Percentiles rank a stretch among this genome's conserved stretches.
Conservation (phyloP, 495 filamentous ascomycete genomes). For the Tuber magnatum region DNA sequence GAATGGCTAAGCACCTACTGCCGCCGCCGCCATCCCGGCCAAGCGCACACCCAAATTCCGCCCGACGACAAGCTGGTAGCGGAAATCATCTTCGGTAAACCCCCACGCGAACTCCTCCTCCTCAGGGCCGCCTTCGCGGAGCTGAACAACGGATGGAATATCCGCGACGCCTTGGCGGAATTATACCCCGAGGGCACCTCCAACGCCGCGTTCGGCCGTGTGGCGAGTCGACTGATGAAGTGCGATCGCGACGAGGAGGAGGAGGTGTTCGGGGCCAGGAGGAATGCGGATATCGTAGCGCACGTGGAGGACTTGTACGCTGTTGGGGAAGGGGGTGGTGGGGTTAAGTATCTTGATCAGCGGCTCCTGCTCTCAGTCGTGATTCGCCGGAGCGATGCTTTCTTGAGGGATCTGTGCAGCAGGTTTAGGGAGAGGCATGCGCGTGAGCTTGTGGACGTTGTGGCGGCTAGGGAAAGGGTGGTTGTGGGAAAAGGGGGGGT, state of each 20-base stretch:
- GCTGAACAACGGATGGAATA: slow-evolving; percentile 21
- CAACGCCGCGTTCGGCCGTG: slow-evolving; percentile 21
- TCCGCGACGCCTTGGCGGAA: slow-evolving; percentile 20
- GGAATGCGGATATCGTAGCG: slow-evolving; percentile 21
- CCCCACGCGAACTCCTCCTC: slow-evolving; percentile 23
- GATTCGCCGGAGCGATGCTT: slow-evolving; percentile 26
- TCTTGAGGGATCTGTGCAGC: slow-evolving; percentile 26
- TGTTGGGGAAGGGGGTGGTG: slow-evolving; percentile 14
- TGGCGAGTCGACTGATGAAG: slow-evolving; percentile 13
- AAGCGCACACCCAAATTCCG: slow-evolving; percentile 9
- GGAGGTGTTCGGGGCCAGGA: slow-evolving; percentile 7
- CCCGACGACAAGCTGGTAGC: slow-evolving; percentile 34
- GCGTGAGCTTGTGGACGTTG: slow-evolving; percentile 30
- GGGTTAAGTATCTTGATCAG: slow-evolving; percentile 27
- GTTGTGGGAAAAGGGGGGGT: slow-evolving; percentile 12
- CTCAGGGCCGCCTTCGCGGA: slow-evolving; percentile 29
- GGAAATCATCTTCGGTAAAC: slow-evolving; percentile 34
- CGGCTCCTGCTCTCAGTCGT: slow-evolving; percentile 25
- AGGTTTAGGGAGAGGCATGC: slow-evolving; percentile 31
- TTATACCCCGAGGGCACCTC: slow-evolving; percentile 20
- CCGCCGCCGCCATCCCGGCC: slow-evolving; percentile 9
- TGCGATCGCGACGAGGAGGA: slow-evolving; percentile 30
- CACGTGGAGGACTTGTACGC: slow-evolving; percentile 34
- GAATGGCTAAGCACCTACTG: slow-evolving; percentile 27
- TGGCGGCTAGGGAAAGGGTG: slow-evolving; percentile 28